Conservation (phyloP, 805 yeast species). For the Candida loeiensis region DNA sequence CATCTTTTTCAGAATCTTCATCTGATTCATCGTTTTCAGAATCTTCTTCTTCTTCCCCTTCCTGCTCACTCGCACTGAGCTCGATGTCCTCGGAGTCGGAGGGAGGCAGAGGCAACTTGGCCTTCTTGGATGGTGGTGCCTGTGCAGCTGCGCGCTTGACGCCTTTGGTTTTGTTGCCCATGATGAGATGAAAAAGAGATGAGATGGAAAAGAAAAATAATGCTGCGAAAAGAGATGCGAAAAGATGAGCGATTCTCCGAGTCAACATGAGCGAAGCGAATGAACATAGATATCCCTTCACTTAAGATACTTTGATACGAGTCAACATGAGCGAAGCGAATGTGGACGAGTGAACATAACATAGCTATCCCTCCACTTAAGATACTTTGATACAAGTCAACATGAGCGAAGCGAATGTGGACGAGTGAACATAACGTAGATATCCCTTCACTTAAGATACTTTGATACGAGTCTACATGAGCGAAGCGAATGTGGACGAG, state of each 20-base stretch:
- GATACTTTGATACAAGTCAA: no score
- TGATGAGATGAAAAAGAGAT: constrained; percentile 3
- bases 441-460: no score
- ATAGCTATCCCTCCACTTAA: no score
- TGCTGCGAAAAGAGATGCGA: neutral
- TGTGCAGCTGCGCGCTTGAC: constrained; percentile 9
- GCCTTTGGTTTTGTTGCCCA: constrained; percentile 10
- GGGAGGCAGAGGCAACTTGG: constrained; percentile 23
- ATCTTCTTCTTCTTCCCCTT: constrained; percentile 13
- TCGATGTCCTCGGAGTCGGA: constrained; percentile 27
- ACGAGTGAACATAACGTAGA: no score
- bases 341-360: no score
- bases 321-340: no score
- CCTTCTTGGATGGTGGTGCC: constrained; percentile 24
- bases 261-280: neutral
- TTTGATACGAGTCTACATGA: no score
- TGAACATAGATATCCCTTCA: no score
- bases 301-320: no score
- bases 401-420: no score
- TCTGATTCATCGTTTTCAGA: constrained; percentile 19
- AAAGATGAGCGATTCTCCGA: neutral
- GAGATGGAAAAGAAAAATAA: neutral
- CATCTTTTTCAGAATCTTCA: constrained; percentile 23
- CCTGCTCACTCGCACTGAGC: constrained; percentile 23
- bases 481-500: no score